Evolutionary conservation across 2,329 filamentous ascomycete genomes (phyloP).

Genomic region (Xenoacremonium recifei): DNA sequence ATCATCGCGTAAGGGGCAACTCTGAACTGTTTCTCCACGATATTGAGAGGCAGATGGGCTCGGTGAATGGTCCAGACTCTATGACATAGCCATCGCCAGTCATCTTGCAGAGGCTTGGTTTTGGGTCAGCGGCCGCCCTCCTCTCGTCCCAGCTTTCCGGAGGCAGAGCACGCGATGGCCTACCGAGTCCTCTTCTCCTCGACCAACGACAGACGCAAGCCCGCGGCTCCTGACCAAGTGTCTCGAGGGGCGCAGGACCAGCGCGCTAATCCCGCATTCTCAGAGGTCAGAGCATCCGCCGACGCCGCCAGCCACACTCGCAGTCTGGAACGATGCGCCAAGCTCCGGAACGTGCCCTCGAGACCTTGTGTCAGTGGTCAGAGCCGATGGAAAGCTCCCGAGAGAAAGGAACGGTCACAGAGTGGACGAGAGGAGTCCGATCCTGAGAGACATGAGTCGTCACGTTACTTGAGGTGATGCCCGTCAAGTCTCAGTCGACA

Average conservation of each 20-base stretch:
- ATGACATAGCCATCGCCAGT: conserved; percentile 2
- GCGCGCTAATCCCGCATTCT: conserved; percentile 31
- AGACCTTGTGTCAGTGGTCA: conserved; percentile 18
- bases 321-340: conserved; percentile 20
- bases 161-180: conserved; percentile 10
- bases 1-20: conserved; percentile 7
- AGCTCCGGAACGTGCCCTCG: conserved; percentile 20
- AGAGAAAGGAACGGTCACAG: conserved; percentile 8
- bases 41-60: background rate
- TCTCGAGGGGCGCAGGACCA: conserved; percentile 9
- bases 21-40: background rate
- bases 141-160: conserved; percentile 4
- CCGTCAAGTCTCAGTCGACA: conserved; percentile 22
- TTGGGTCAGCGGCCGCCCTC: conserved; percentile 1
- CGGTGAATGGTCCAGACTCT: background rate
- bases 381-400: conserved; percentile 7
- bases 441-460: conserved; percentile 17
- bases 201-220: conserved; percentile 20
- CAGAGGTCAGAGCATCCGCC: conserved; percentile 9
- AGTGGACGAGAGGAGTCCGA: conserved; percentile 1
- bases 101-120: conserved; percentile 1
- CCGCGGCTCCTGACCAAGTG: conserved; percentile 16
- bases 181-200: background rate
- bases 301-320: conserved; percentile 24
- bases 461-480: conserved; percentile 34